Percentiles rank a stretch among this genome's conserved stretches.
These are phyloP conservation scores for Aegilops umbellulata DNA, from an alignment of 176 grass and related monocot genomes.

Conservation along the genomic window DNA sequence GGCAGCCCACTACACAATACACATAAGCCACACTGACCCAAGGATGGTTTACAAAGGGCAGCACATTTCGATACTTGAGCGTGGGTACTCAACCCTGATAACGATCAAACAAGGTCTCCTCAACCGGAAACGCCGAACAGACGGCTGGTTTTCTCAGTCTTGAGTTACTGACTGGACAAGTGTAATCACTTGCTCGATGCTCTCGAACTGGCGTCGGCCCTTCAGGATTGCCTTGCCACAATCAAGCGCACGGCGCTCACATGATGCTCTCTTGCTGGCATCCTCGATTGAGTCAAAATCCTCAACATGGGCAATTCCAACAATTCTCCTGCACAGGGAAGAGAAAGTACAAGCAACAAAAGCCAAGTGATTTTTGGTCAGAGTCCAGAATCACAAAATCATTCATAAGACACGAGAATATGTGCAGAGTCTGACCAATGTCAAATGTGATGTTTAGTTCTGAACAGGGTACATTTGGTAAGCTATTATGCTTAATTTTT, in stretches of 20 bases:
- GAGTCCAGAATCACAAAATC: not conserved
- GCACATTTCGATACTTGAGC: not conserved
- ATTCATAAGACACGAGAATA: not conserved
- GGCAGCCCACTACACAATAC: not conserved
- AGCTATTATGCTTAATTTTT: not conserved
- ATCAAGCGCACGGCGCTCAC: conserved; percentile 61
- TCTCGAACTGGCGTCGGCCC: conserved; percentile 49
- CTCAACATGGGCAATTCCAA: conserved; percentile 87
- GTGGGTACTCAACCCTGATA: not conserved
- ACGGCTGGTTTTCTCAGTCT: not conserved
- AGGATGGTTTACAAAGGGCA: not conserved
- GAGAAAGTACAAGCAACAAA: not conserved
- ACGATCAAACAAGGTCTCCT: not conserved
- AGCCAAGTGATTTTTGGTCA: not conserved
- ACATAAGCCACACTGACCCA: not conserved
- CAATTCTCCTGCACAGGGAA: conserved; percentile 60
- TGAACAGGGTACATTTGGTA: not conserved
- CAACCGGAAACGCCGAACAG: not conserved
- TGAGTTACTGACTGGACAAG: conserved; percentile 25
- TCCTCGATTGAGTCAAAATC: conserved; percentile 86
- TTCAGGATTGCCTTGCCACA: conserved; percentile 75
- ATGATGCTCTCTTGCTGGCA: conserved; percentile 53
- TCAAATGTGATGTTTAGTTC: not conserved
- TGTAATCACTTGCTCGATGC: conserved; percentile 53
- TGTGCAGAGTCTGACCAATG: not conserved